Evolutionary conservation across 306 rosid species (phyloP).

Genomic region (Rosa rugosa): DNA sequence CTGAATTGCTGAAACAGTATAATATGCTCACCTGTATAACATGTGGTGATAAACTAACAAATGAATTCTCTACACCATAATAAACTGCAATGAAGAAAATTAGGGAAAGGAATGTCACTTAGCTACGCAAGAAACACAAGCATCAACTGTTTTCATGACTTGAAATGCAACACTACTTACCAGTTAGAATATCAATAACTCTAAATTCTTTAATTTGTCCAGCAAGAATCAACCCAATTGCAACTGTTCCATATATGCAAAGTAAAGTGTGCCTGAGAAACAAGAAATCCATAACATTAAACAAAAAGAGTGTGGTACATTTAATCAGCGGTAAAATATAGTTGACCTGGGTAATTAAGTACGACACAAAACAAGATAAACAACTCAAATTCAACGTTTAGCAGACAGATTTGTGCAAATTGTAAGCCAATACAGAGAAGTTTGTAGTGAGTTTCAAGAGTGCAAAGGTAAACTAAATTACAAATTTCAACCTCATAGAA

Average conservation of each 20-base stretch:
- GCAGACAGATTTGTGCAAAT: neutral
- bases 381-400: neutral
- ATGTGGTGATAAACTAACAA: slow-evolving; percentile 67
- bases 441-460: neutral
- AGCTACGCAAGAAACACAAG: slow-evolving; percentile 26
- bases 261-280: slow-evolving; percentile 84
- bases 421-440: neutral
- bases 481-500: neutral
- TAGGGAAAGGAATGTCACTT: slow-evolving; percentile 19
- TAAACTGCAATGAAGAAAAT: slow-evolving; percentile 57
- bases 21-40: slow-evolving; percentile 64
- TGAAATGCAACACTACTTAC: slow-evolving; percentile 39
- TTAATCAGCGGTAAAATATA: no score
- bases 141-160: slow-evolving; percentile 7
- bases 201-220: slow-evolving; percentile 69
- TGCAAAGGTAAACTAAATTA: neutral
- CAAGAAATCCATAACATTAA: slow-evolving; percentile 31
- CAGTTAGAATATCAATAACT: slow-evolving; percentile 70
- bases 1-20: neutral
- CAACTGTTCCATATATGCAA: slow-evolving; percentile 77
- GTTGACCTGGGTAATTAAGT: slow-evolving; percentile 4
- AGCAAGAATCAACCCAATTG: slow-evolving; percentile 67
- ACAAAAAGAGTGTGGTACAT: no score
- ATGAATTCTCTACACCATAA: slow-evolving; percentile 75
- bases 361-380: neutral